phyloP scores from a whole-genome alignment of 2,329 filamentous ascomycete species.

The Trichophyton simii region DNA sequence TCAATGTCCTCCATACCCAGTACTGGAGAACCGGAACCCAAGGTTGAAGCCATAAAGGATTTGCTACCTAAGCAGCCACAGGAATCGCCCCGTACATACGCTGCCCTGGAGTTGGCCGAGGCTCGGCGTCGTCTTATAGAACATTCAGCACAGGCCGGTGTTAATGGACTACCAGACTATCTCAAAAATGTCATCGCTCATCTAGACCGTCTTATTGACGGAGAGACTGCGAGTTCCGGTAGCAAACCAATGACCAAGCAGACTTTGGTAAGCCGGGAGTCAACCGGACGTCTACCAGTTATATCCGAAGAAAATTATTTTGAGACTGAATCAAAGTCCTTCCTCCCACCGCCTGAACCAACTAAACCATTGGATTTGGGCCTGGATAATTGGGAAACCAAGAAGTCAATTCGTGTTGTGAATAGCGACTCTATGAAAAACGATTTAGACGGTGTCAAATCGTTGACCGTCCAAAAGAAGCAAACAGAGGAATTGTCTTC shows the following conservation, averaged over 20 bases:
- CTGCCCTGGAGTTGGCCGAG: slow-evolving; percentile 45
- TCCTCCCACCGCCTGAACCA: not conserved
- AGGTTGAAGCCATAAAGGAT: not conserved
- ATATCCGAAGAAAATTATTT: slow-evolving; percentile 10
- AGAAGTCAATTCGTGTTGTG: slow-evolving; percentile 46
- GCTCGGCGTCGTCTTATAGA: slow-evolving; percentile 46
- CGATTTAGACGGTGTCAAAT: slow-evolving; percentile 36
- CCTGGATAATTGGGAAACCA: slow-evolving; percentile 17
- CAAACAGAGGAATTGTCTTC: not conserved
- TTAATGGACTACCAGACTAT: slow-evolving; percentile 36
- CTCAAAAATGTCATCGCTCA: slow-evolving; percentile 49
- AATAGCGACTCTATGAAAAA: slow-evolving; percentile 31
- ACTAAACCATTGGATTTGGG: not conserved
- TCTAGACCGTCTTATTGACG: slow-evolving; percentile 45
- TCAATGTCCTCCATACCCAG: not conserved
- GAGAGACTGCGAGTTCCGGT: slow-evolving; percentile 34
- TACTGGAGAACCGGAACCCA: not conserved
- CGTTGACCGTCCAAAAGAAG: slow-evolving; percentile 45
- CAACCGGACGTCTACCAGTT: slow-evolving; percentile 10
- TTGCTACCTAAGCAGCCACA: slow-evolving; percentile 35
- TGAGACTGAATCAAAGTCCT: not conserved
- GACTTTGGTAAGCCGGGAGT: not conserved
- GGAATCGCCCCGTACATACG: slow-evolving; percentile 40
- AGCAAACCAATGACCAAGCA: slow-evolving; percentile 22
- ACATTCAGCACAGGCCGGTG: slow-evolving; percentile 35